These are phyloP conservation scores for Eimeria nieschulzi DNA, from an alignment of 169 alveolate species.

Conservation along the genomic window DNA sequence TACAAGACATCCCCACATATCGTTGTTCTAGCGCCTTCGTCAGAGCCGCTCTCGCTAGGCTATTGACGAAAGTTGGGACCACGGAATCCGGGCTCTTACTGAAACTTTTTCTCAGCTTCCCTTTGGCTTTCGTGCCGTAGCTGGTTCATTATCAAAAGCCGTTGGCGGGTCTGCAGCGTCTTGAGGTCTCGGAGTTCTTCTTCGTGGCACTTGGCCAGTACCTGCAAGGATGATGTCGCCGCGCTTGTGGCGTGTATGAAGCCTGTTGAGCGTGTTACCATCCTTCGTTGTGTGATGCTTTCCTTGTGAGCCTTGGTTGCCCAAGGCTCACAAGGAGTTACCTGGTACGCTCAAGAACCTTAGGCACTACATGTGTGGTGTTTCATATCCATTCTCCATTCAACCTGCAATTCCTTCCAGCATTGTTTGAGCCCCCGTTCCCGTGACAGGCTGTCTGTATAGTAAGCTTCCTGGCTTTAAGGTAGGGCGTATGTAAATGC, in stretches of 20 bases:
- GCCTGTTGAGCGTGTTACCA: too few relatives aligned
- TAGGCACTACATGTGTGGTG: too few relatives aligned
- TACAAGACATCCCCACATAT: background rate
- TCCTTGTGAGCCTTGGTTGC: too few relatives aligned
- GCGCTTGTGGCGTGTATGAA: too few relatives aligned
- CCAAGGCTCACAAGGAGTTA: too few relatives aligned
- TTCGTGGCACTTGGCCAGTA: constrained; percentile 12
- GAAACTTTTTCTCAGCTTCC: constrained; percentile 18
- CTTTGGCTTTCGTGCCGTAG: constrained; percentile 1
- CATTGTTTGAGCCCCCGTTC: too few relatives aligned
- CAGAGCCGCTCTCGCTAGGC: background rate
- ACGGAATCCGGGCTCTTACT: constrained; percentile 3
- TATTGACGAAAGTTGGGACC: background rate
- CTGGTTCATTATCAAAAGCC: constrained; percentile 1
- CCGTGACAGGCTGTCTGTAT: too few relatives aligned
- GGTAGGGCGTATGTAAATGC: background rate
- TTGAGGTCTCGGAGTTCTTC: constrained; percentile 28
- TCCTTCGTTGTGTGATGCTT: too few relatives aligned
- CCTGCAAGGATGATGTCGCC: background rate
- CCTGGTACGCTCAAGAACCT: too few relatives aligned
- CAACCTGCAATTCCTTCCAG: too few relatives aligned
- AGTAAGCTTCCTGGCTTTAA: too few relatives aligned
- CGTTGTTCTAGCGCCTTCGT: background rate
- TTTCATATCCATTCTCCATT: too few relatives aligned
- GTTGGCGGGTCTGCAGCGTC: constrained; percentile 35